These are phyloP conservation scores for Malbranchea cinnamomea DNA, from an alignment of 2,329 filamentous ascomycete species.

Conservation along the genomic window DNA sequence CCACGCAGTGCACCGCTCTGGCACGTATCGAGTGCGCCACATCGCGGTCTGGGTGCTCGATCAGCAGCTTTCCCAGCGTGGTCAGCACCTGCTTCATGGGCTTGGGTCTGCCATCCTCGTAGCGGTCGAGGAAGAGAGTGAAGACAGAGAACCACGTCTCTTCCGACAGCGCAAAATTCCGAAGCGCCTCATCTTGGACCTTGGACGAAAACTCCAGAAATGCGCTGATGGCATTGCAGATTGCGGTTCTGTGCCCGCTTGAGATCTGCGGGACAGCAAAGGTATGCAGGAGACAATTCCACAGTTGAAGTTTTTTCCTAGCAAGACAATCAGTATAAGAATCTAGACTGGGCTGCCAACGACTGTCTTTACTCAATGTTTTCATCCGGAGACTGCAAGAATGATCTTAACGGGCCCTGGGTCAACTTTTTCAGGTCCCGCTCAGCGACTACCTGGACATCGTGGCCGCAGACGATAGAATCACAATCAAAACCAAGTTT, in stretches of 20 bases:
- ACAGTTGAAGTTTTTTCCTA: conserved; percentile 17
- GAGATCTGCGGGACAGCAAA: conserved; percentile 24
- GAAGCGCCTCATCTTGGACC: conserved; percentile 19
- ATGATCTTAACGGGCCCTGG: conserved; percentile 7
- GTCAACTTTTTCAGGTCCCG: conserved; percentile 5
- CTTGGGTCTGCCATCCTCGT: conserved; percentile 29
- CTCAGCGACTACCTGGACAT: conserved; percentile 6
- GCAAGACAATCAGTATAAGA: conserved; percentile 1
- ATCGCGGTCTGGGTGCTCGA: conserved; percentile 13
- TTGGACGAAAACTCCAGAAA: conserved; percentile 25
- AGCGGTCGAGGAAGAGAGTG: conserved; percentile 25
- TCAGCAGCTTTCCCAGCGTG: conserved; percentile 23
- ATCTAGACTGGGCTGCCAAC: neutral
- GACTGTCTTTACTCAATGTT: conserved; percentile 7
- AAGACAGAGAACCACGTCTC: conserved; percentile 27
- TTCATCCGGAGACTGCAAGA: conserved; percentile 4
- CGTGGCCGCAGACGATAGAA: neutral
- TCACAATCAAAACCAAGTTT: neutral
- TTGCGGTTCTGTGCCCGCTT: conserved; percentile 25
- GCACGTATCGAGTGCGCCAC: conserved; percentile 14
- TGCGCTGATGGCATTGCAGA: conserved; percentile 30
- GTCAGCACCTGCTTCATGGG: conserved; percentile 30
- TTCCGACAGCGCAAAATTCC: conserved; percentile 19
- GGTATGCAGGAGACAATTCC: conserved; percentile 27
- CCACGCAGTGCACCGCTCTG: conserved; percentile 14